phyloP scores from a whole-genome alignment of 2,329 filamentous ascomycete genomes.

The Nannizzia gypsea region DNA sequence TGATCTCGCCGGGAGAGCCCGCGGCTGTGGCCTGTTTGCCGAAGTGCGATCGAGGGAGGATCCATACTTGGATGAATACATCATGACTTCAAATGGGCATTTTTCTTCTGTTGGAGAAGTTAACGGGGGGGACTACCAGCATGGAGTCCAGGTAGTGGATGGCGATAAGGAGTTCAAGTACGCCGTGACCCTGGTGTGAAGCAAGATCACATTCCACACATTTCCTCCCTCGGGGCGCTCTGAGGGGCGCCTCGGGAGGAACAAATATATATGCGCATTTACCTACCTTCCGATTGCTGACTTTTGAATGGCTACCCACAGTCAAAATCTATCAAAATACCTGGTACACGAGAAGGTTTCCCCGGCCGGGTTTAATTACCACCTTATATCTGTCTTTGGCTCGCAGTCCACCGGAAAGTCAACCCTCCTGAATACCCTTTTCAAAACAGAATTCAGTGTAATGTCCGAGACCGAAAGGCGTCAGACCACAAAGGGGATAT shows the following conservation, averaged over 20 bases:
- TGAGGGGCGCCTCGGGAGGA: neutral
- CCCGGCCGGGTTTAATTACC: constrained; percentile 93
- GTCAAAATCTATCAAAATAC: constrained; percentile 67
- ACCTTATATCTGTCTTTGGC: constrained; percentile 96
- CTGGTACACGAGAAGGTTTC: constrained; percentile 68
- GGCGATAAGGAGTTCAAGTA: constrained; percentile 97
- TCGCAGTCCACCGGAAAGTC: constrained; percentile 98
- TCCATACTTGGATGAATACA: constrained; percentile 3
- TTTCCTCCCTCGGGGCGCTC: neutral
- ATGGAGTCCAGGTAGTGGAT: constrained; percentile 94
- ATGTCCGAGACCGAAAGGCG: constrained; percentile 91
- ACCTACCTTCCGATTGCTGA: neutral
- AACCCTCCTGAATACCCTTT: constrained; percentile 88
- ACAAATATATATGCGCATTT: neutral
- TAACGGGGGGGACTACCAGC: constrained; percentile 50
- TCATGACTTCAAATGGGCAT: constrained; percentile 36
- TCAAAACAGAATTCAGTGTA: constrained; percentile 90
- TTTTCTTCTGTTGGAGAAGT: constrained; percentile 34
- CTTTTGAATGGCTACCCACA: constrained; percentile 26
- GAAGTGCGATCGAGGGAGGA: neutral
- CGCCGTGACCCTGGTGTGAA: constrained; percentile 23
- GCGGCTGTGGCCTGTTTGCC: neutral
- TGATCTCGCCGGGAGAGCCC: neutral
- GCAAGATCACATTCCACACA: neutral
- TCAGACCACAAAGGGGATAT: constrained; percentile 98